A percentile compares a stretch with the other conserved stretches of the same genome.
These are phyloP conservation scores for Saksenaea vasiformis DNA, from an alignment of 371 early-diverging fungal species.

Conservation along the genomic window DNA sequence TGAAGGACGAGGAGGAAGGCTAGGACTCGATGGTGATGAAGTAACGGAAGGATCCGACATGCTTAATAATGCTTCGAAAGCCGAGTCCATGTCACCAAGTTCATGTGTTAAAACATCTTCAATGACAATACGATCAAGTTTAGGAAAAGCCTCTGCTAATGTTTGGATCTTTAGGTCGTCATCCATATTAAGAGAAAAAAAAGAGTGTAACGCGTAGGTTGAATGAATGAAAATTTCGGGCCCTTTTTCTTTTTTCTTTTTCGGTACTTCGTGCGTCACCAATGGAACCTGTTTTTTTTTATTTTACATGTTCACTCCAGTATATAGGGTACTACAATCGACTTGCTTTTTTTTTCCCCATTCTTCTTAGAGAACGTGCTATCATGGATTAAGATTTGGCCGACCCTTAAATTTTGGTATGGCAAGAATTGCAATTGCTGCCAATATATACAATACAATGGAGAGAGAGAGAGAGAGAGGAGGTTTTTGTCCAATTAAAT, in stretches of 20 bases:
- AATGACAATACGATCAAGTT: constrained; percentile 11
- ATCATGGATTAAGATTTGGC: no score
- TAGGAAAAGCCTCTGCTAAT: constrained; percentile 26
- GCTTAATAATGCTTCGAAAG: constrained; percentile 18
- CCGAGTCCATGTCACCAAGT: constrained; percentile 15
- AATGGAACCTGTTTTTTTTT: no score
- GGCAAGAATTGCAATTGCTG: no score
- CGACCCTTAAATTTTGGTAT: no score
- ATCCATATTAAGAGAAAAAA: neutral
- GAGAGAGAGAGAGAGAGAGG: no score
- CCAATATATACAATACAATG: no score
- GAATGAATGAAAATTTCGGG: neutral
- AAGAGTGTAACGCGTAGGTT: neutral
- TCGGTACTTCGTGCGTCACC: no score
- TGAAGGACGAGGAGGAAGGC: neutral
- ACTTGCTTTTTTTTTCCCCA: no score
- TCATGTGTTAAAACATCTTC: constrained; percentile 12
- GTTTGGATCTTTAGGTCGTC: constrained; percentile 5
- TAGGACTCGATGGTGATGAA: neutral
- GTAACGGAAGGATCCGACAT: constrained; percentile 17
- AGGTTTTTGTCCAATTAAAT: no score
- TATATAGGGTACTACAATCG: no score
- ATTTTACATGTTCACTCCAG: no score
- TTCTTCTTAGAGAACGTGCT: no score
- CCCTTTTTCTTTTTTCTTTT: neutral